phyloP scores from a whole-genome alignment of 495 filamentous ascomycete genomes.

The Xylaria grammica region DNA sequence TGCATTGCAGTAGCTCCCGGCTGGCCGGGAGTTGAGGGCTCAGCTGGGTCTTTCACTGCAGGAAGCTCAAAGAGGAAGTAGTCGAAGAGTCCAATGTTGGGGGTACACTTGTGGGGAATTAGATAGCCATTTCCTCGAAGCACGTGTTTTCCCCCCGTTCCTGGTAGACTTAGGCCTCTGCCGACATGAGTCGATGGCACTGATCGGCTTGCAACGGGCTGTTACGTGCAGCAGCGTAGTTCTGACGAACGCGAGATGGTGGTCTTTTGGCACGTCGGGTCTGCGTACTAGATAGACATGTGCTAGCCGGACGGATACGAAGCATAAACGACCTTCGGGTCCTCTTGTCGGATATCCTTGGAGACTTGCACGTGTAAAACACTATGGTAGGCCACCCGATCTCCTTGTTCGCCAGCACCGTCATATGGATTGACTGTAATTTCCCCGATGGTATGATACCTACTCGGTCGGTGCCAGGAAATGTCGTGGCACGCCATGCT shows the following conservation, averaged over 20 bases:
- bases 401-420: neutral
- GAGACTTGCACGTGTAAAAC: neutral
- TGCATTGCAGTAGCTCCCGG: slow-evolving; percentile 27
- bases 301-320: neutral
- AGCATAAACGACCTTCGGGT: neutral
- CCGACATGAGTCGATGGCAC: neutral
- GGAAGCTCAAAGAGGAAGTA: slow-evolving; percentile 18
- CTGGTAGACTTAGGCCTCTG: slow-evolving; percentile 1
- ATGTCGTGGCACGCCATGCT: slow-evolving; percentile 16
- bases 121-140: neutral
- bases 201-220: slow-evolving; percentile 3
- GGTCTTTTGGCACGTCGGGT: neutral
- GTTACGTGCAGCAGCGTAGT: neutral
- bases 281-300: neutral
- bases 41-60: slow-evolving; percentile 22
- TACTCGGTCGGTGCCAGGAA: neutral
- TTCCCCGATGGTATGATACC: neutral
- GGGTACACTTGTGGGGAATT: slow-evolving; percentile 10
- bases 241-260: neutral
- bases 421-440: neutral
- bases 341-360: slow-evolving; percentile 6
- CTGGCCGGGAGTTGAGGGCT: slow-evolving; percentile 15
- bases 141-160: slow-evolving; percentile 21
- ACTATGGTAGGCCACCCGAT: neutral
- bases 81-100: neutral